phyloP scores from a whole-genome alignment of 2,329 filamentous ascomycete species.

The Colletotrichum sp. region DNA sequence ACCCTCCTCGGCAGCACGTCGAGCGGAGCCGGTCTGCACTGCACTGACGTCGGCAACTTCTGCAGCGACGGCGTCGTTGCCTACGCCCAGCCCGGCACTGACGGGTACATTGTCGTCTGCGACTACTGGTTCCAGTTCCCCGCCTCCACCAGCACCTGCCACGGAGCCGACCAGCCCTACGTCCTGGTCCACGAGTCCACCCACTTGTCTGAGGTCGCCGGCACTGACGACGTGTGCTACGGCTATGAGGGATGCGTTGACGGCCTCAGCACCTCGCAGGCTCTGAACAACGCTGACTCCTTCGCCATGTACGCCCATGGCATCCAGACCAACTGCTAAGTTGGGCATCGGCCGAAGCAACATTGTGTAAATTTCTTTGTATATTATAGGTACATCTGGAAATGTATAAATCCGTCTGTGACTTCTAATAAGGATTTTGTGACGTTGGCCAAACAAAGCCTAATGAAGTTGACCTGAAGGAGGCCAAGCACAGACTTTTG shows the following conservation, averaged over 20 bases:
- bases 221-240: constrained; percentile 44
- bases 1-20: constrained; percentile 48
- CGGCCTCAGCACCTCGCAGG: constrained; percentile 6
- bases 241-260: constrained; percentile 28
- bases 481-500: background rate
- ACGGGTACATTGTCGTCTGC: constrained; percentile 66
- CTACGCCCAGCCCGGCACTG: constrained; percentile 60
- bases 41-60: constrained; percentile 50
- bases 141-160: constrained; percentile 55
- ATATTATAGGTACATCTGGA: background rate
- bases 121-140: constrained; percentile 62
- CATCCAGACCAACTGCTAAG: background rate
- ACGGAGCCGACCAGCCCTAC: constrained; percentile 58
- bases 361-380: background rate
- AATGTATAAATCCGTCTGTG: background rate
- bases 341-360: background rate
- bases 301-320: constrained; percentile 21
- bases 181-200: constrained; percentile 71
- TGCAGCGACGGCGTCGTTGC: constrained; percentile 60
- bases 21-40: constrained; percentile 53
- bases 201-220: constrained; percentile 61
- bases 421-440: rapidly evolving
- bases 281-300: constrained; percentile 21
- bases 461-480: background rate
- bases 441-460: background rate